These are phyloP conservation scores for Asterochloris erici DNA, from an alignment of 139 green algal species.

Conservation along the genomic window DNA sequence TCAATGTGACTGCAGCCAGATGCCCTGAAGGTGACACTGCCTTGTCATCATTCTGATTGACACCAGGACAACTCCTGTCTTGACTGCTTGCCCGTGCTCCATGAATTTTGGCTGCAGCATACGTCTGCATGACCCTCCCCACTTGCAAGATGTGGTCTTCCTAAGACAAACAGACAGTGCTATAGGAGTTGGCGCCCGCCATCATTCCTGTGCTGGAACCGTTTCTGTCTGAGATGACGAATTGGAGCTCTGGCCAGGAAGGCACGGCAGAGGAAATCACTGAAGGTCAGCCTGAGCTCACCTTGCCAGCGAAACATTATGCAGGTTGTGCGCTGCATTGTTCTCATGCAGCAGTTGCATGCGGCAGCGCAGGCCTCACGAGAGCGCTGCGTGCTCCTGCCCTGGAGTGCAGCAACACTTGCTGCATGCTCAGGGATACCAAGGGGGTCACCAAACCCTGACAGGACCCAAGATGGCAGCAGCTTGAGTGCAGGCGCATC, in stretches of 20 bases:
- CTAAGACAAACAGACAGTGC: background rate
- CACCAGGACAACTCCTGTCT: background rate
- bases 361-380: background rate
- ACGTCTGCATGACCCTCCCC: background rate
- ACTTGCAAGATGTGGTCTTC: background rate
- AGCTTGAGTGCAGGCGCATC: no score
- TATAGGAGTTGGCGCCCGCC: background rate
- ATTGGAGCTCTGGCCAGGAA: background rate
- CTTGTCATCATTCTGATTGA: background rate
- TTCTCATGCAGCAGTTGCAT: background rate
- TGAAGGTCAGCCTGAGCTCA: background rate
- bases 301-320: background rate
- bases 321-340: background rate
- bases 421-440: background rate
- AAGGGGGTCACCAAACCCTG: no score
- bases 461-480: no score
- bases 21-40: background rate
- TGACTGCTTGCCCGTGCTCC: background rate
- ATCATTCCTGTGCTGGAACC: constrained; percentile 19
- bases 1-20: background rate
- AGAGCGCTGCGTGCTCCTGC: background rate
- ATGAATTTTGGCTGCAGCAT: background rate
- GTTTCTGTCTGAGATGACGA: constrained; percentile 10
- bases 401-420: background rate
- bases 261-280: background rate